Percentiles rank a stretch among this genome's conserved stretches.
Conservation (phyloP, 192 early-diverging fungal genomes). For the Thoreauomyces humboldtii region DNA sequence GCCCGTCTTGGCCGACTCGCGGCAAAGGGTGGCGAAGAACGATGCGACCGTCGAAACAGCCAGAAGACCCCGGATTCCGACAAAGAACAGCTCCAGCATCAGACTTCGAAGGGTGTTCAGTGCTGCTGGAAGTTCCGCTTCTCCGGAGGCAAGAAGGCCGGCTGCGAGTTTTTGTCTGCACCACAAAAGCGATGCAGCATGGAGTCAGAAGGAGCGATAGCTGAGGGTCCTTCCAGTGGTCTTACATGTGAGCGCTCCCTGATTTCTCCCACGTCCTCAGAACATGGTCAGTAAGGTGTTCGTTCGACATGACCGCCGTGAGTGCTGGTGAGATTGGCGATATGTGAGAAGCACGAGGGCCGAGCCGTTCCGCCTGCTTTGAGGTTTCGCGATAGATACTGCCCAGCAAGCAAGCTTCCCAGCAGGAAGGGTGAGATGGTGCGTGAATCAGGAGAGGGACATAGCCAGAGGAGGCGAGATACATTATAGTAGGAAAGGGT, state of each 20-base stretch:
- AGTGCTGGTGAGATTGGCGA: too few species aligned
- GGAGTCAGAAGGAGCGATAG: not conserved
- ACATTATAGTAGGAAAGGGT: too few species aligned
- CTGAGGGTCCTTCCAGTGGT: not conserved
- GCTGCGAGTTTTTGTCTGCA: not conserved
- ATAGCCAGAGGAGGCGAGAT: too few species aligned
- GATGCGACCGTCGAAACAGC: slow-evolving; percentile 1
- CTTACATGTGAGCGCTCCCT: slow-evolving; percentile 17
- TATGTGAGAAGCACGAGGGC: too few species aligned
- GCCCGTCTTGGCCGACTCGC: not conserved
- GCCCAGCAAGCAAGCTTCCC: too few species aligned
- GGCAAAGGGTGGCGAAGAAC: slow-evolving; percentile 9
- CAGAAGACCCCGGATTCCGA: not conserved
- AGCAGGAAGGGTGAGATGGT: too few species aligned
- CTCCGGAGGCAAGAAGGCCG: not conserved
- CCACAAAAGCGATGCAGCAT: not conserved
- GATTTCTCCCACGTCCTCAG: slow-evolving; percentile 8
- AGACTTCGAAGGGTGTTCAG: not conserved
- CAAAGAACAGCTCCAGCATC: slow-evolving; percentile 7
- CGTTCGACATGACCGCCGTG: too few species aligned
- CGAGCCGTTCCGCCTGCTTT: too few species aligned
- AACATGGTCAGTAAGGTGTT: slow-evolving; percentile 12
- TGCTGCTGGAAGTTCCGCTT: too few species aligned
- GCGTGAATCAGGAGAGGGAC: too few species aligned
- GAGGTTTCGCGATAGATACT: too few species aligned